phyloP scores from a whole-genome alignment of 1,284 basidiomycete species.

The Meripilus lineatus region DNA sequence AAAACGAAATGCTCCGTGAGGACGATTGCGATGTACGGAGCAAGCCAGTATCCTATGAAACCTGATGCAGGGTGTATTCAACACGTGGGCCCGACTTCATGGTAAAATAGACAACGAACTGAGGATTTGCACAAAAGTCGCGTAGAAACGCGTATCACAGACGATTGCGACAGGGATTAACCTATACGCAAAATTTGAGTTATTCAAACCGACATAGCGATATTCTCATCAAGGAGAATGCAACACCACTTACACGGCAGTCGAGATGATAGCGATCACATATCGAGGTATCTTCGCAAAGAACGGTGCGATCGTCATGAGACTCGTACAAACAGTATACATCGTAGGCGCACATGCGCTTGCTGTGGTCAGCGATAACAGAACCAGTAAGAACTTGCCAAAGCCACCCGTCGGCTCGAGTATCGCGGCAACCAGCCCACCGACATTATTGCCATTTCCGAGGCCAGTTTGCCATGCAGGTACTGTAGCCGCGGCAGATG shows the following conservation, averaged over 20 bases:
- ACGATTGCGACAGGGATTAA: conserved; percentile 56
- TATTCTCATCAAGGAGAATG: too few species aligned
- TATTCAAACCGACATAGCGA: too few species aligned
- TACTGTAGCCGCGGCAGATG: conserved; percentile 49
- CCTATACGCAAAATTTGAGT: too few species aligned
- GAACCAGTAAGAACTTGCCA: conserved; percentile 55
- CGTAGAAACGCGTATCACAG: conserved; percentile 54
- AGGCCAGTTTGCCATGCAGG: conserved; percentile 55
- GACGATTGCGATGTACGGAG: conserved; percentile 49
- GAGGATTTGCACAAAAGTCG: conserved; percentile 50
- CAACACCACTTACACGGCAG: conserved; percentile 53
- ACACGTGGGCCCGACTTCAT: conserved; percentile 8
- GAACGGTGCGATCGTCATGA: conserved; percentile 61
- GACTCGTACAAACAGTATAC: conserved; percentile 72
- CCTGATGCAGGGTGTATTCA: conserved; percentile 18
- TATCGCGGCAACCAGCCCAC: conserved; percentile 42
- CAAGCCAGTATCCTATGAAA: conserved; percentile 59
- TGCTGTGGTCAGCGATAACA: conserved; percentile 51
- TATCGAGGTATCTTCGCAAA: conserved; percentile 64
- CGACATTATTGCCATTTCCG: conserved; percentile 48
- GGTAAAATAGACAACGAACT: conserved; percentile 31
- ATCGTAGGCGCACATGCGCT: conserved; percentile 66
- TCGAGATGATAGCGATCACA: conserved; percentile 65
- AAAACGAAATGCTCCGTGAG: conserved; percentile 56
- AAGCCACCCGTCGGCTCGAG: conserved; percentile 42